Conservation (phyloP, 2,329 filamentous ascomycete species). For the Colletotrichum aenigma region DNA sequence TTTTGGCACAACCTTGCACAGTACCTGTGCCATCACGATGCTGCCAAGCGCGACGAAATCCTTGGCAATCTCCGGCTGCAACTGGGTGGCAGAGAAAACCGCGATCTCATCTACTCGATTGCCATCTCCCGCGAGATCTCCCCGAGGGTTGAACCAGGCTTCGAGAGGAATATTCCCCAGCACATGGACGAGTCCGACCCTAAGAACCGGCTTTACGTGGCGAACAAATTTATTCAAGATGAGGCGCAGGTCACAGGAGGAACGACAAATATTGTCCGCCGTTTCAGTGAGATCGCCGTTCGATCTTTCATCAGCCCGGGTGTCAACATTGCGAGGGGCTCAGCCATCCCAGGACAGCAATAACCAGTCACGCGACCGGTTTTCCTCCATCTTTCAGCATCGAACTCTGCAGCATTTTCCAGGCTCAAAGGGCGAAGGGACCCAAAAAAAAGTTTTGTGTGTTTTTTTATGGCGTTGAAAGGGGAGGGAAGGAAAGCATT, state of each 20-base stretch:
- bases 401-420: conserved; percentile 4
- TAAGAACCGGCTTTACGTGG: conserved; percentile 69
- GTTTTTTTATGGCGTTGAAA: neutral
- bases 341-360: neutral
- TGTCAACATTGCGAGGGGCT: conserved; percentile 41
- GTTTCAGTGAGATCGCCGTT: conserved; percentile 70
- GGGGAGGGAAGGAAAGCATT: conserved; percentile 11
- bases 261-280: conserved; percentile 75
- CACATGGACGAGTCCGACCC: conserved; percentile 71
- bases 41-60: conserved; percentile 66
- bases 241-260: conserved; percentile 68
- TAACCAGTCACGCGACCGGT: neutral
- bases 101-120: conserved; percentile 89
- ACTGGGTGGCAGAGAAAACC: conserved; percentile 81
- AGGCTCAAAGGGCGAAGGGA: neutral
- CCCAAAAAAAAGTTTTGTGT: neutral
- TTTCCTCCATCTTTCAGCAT: neutral
- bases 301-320: conserved; percentile 62
- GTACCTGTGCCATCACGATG: conserved; percentile 64
- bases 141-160: conserved; percentile 65
- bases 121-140: conserved; percentile 79
- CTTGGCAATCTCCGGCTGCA: conserved; percentile 70
- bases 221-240: conserved; percentile 71
- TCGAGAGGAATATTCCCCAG: conserved; percentile 59
- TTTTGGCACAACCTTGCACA: conserved; percentile 85